Base-by-base conservation (phyloP, 805 yeast genomes). In the Candida gorgasii region DNA sequence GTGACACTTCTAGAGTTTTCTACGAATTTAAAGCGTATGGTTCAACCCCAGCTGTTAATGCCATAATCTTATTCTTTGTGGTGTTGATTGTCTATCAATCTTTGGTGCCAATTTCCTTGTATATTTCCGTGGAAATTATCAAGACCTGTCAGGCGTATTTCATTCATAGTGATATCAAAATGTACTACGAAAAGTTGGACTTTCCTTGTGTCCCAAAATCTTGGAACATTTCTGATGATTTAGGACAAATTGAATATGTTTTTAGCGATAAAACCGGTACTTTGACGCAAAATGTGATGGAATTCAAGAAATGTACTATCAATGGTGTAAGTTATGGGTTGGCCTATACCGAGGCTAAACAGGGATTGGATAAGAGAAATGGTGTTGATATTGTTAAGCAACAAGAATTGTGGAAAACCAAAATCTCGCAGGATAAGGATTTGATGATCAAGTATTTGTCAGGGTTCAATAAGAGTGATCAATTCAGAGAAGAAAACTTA, bases 191-290 rank as follows among this genome's bases (percentile, higher is more conserved):
- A 40, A 73, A 62, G 42, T 64, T 84, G 36, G 89, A 86, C 61
- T 83, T 78, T 55, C 89, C 92, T 0, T 84, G 92, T 59, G 75
- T 81, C 1, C 92, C 95, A 2, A 84, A 85, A 53, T 77, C 90
- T 0, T 86, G 95, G 95, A 81, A 81, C 48, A 82, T 86, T 34
- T 82, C 89, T 5, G 95, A 86, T 62, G 95, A 86, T 60, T 71
- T 86, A 49, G 95, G 95, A 14, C 95, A 86, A 59, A 82, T 86
- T 46, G 93, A 86, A 60, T 86, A 84, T 57, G 76, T 86, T 31
- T 86, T 86, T 61, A 81, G 89, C 58, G 95, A 86, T 66, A 86
- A 86, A 61, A 86, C 95, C 0, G 95, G 95, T 27, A 86, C 95
- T 0, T 68, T 86, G 53, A 86, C 95, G 5, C 92, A 86, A 61